These are phyloP conservation scores for Moniliophthora roreri DNA, from an alignment of 1,284 basidiomycete species.

Conservation along the genomic window DNA sequence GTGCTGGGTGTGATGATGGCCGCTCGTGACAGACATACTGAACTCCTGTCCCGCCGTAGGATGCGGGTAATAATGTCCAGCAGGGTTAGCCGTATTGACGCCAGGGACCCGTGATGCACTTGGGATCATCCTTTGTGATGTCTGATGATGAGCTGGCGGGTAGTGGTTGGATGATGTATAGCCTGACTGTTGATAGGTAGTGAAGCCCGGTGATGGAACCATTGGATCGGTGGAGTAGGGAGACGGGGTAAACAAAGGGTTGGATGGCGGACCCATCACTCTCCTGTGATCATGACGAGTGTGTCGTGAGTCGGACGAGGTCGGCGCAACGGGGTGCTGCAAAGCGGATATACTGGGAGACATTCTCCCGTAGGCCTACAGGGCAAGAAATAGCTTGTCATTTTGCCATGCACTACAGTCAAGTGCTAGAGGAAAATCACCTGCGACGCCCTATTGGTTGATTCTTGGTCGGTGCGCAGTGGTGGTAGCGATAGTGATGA, in stretches of 20 bases:
- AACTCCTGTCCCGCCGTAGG: too few species aligned
- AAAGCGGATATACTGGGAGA: not conserved
- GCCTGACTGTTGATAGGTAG: constrained; percentile 3
- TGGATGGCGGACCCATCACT: too few species aligned
- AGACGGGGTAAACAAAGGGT: too few species aligned
- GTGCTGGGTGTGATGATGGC: too few species aligned
- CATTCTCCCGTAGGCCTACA: not conserved
- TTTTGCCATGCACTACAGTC: not conserved
- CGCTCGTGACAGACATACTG: too few species aligned
- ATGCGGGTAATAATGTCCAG: not conserved
- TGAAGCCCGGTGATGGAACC: not conserved
- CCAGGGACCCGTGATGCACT: not conserved
- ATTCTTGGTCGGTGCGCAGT: not conserved
- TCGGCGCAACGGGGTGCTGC: not conserved
- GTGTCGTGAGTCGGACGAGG: not conserved
- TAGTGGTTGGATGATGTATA: not conserved
- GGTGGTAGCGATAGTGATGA: constrained; percentile 12
- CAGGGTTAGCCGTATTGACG: not conserved
- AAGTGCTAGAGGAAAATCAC: not conserved
- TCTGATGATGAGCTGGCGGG: constrained; percentile 2
- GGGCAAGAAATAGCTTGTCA: not conserved
- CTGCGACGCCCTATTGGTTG: not conserved
- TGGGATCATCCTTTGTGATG: not conserved
- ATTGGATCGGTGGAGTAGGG: not conserved
- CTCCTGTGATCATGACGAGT: too few species aligned